Base-by-base conservation (phyloP, 2,329 filamentous ascomycete species). In the Diaporthe sp. region DNA sequence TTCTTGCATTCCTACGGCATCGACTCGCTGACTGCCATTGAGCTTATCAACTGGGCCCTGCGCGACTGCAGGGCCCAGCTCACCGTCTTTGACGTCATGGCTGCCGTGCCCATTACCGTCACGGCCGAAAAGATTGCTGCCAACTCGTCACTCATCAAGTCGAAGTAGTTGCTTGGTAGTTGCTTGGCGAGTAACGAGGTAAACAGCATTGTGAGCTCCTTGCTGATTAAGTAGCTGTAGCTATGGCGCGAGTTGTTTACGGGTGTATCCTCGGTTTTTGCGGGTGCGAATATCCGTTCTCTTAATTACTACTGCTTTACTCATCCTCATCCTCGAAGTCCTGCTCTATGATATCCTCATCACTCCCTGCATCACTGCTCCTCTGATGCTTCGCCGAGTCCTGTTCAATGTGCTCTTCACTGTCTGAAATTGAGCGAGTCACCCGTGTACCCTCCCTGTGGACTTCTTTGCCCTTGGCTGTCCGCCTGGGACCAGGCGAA, bases 281-380 rank as follows among this genome's bases (percentile, higher is more conserved):
- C 28, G 28, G 28, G 28, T 31, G 28, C 28, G 28, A 31, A 31
- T 31, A 31, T 31, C 28, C 28, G 28, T 31, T 31, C 28, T 31
- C 28, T 31, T 4, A 31, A 31, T 31, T 31, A 31, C 4, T 31
- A 31, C 65, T 37, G 34, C 34, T 10, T 37, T 10, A 37, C 19
- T 58, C 37, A 61, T 53, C 44, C 68, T 53, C 70, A 19, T 73
- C 59, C 28, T 73, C 58, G 2, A 51, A 25, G 12, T 55, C 37
- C 5, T 61, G 8, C 37, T 42, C 37, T 4, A 61, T 42, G 2
- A 42, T 44, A 0, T 61, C 58, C 22, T 17, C n/a, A 12, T 28
- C 39, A 3, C 37, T 62, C 13, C 37, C 58, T 4, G 4, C 15
- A 6, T 44, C 58, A 31, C 37, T 62, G 3, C n/a, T n/a, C n/a